phyloP scores from a whole-genome alignment of 441 rosid genomes.

The Erodium texanum region DNA sequence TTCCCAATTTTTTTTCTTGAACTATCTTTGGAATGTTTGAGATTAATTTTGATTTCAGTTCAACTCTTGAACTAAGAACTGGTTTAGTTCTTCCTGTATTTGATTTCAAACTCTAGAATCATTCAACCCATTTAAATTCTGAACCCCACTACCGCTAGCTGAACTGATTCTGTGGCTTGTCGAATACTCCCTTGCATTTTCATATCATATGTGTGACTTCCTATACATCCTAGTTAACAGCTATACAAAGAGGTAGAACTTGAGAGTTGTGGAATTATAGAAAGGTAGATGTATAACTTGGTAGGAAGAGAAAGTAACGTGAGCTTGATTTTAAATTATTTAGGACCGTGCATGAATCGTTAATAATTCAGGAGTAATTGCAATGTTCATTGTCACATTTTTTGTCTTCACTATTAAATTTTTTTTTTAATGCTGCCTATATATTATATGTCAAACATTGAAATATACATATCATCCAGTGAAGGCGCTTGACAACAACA shows the following conservation, averaged over 20 bases:
- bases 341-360: too few relatives aligned
- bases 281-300: not conserved
- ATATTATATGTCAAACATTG: too few relatives aligned
- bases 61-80: not conserved
- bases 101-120: not conserved
- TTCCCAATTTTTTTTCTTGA: not conserved
- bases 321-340: too few relatives aligned
- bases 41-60: not conserved
- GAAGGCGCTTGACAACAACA: too few relatives aligned
- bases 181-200: not conserved
- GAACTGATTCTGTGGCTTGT: not conserved
- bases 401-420: too few relatives aligned
- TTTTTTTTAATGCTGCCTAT: too few relatives aligned
- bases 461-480: too few relatives aligned
- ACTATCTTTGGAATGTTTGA: not conserved
- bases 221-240: not conserved
- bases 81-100: not conserved
- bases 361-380: too few relatives aligned
- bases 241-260: not conserved
- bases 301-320: not conserved
- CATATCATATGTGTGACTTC: not conserved
- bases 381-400: too few relatives aligned
- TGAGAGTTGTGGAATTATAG: not conserved
- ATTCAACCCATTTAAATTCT: not conserved
- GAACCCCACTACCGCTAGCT: not conserved